phyloP scores from a whole-genome alignment of 768 basidiomycete genomes.

The Hericium rajendrae region DNA sequence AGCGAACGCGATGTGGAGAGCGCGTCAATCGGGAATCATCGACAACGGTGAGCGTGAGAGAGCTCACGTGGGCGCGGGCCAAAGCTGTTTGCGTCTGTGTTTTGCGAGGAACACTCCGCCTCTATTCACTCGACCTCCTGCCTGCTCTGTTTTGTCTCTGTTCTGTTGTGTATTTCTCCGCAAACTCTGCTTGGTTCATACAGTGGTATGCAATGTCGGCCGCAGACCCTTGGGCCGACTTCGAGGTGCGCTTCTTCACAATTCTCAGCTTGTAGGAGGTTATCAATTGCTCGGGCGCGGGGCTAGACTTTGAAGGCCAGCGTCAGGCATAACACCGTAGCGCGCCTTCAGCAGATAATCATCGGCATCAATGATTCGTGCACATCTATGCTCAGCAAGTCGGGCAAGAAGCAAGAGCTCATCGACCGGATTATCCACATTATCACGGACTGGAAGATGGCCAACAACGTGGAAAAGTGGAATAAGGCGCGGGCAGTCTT shows the following conservation, averaged over 20 bases:
- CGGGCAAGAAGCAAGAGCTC: conserved; percentile 82
- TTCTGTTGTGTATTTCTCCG: conserved; percentile 1
- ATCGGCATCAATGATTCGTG: conserved; percentile 74
- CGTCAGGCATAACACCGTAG: conserved; percentile 74
- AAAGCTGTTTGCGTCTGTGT: conserved; percentile 26
- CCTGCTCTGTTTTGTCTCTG: not conserved
- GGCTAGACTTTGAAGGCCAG: conserved; percentile 57
- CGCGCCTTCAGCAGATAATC: conserved; percentile 77
- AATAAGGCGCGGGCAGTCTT: conserved; percentile 58
- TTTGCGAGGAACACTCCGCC: conserved; percentile 1
- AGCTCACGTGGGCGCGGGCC: not conserved
- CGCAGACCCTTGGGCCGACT: conserved; percentile 58
- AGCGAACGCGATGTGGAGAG: not conserved
- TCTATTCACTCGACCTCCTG: not conserved
- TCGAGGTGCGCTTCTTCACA: conserved; percentile 43
- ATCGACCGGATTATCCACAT: conserved; percentile 62
- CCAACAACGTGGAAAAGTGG: conserved; percentile 56
- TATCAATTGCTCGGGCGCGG: not conserved
- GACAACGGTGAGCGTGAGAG: not conserved
- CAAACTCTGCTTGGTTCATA: not conserved
- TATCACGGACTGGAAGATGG: conserved; percentile 51
- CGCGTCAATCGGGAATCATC: not conserved
- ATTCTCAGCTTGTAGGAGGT: conserved; percentile 2
- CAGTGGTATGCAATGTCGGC: conserved; percentile 40
- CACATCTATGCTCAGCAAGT: conserved; percentile 52